Percentiles rank a stretch among this genome's conserved stretches.
Evolutionary conservation across 768 basidiomycete species (phyloP).

Genomic region (Phylloporus sp.): DNA sequence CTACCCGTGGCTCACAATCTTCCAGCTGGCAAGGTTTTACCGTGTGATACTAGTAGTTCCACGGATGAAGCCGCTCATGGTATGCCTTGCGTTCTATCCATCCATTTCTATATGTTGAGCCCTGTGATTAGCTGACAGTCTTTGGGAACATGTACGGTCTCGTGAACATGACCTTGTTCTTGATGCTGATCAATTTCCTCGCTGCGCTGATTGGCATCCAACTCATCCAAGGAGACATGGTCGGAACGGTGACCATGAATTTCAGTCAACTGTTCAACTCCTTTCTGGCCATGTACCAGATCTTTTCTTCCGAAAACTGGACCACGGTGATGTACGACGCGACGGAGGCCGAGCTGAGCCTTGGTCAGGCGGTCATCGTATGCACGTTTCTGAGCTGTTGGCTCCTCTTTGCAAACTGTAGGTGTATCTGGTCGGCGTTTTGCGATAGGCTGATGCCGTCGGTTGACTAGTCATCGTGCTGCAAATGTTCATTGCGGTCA

Average conservation of each 20-base stretch:
- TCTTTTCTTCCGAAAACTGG: constrained; percentile 96
- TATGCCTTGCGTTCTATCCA: constrained; percentile 28
- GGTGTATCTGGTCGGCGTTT: constrained; percentile 24
- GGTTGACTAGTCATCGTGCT: constrained; percentile 68
- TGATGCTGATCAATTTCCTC: constrained; percentile 82
- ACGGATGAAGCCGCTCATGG: constrained; percentile 83
- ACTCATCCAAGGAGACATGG: constrained; percentile 79
- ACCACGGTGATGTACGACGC: constrained; percentile 65
- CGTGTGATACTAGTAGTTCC: constrained; percentile 87
- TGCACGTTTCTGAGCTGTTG: constrained; percentile 73
- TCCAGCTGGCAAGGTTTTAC: constrained; percentile 85
- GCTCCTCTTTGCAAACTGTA: constrained; percentile 91
- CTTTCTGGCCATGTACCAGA: constrained; percentile 82
- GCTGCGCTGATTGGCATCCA: constrained; percentile 81
- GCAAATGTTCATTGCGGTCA: constrained; percentile 96
- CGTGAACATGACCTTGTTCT: constrained; percentile 86
- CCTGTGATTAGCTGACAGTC: constrained; percentile 58
- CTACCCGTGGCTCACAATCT: constrained; percentile 88
- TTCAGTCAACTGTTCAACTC: constrained; percentile 81
- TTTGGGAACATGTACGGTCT: constrained; percentile 92
- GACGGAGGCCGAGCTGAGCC: constrained; percentile 52
- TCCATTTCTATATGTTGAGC: constrained; percentile 4
- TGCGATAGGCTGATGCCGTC: constrained; percentile 1
- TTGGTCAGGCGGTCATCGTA: constrained; percentile 66
- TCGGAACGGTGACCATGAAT: constrained; percentile 48